Evolutionary conservation across 2,329 filamentous ascomycete genomes (phyloP).

Genomic region (Malbranchea cinnamomea): DNA sequence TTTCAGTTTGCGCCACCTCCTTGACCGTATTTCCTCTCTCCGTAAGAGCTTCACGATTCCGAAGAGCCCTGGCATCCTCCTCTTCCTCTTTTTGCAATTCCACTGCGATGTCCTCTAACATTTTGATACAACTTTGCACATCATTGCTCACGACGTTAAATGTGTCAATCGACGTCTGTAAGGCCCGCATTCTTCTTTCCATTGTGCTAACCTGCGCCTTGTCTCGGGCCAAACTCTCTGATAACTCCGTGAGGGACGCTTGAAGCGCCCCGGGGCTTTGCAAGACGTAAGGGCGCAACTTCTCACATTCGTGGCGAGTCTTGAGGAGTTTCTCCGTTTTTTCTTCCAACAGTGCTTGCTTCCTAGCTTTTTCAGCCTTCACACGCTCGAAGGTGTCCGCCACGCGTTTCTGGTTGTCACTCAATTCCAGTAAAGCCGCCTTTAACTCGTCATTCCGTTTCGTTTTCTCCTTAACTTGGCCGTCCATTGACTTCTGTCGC

Average conservation of each 20-base stretch:
- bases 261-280: slow-evolving; percentile 78
- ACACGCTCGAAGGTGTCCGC: slow-evolving; percentile 69
- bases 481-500: slow-evolving; percentile 67
- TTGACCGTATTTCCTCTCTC: slow-evolving; percentile 80
- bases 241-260: slow-evolving; percentile 64
- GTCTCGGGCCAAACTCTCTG: slow-evolving; percentile 60
- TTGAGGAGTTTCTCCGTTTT: slow-evolving; percentile 41
- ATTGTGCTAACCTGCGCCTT: slow-evolving; percentile 75
- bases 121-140: slow-evolving; percentile 72
- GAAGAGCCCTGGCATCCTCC: slow-evolving; percentile 62
- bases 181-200: slow-evolving; percentile 70
- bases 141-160: slow-evolving; percentile 74
- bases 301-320: slow-evolving; percentile 70
- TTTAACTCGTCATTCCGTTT: slow-evolving; percentile 78
- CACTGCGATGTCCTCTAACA: slow-evolving; percentile 72
- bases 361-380: slow-evolving; percentile 61
- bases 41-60: slow-evolving; percentile 72
- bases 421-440: slow-evolving; percentile 62
- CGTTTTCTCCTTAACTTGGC: slow-evolving; percentile 69
- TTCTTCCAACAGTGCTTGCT: slow-evolving; percentile 46
- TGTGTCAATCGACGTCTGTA: slow-evolving; percentile 84
- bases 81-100: slow-evolving; percentile 87
- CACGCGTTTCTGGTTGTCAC: slow-evolving; percentile 68
- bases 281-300: slow-evolving; percentile 79
- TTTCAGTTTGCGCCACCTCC: slow-evolving; percentile 80